Evolutionary conservation across 2,329 filamentous ascomycete genomes (phyloP), one percentile per base, ranked within the genome.

Genomic region (Colletotrichum siamense): DNA sequence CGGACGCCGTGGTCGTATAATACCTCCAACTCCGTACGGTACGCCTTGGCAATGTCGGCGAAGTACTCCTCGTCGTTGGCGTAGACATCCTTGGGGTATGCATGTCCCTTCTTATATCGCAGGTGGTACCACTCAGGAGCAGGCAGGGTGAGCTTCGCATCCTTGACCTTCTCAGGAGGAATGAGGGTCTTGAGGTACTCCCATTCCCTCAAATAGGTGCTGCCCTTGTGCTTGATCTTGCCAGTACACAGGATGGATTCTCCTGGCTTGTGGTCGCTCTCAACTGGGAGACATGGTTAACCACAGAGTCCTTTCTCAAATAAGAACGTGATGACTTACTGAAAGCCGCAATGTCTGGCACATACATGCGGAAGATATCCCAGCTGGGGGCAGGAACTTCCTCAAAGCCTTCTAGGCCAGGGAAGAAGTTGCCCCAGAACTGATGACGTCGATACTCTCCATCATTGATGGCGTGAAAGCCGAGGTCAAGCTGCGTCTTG

Each of bases 121-220:
- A 88, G 87, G 83, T 95, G 93, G 81, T 93, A 94, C 91, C 91
- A 93, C 79, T 90, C 89, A 3, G 91, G 91, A 3, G 91, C 90
- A 18, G 91, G 89, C 66, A 94, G 82, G 10, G 92, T 93, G 72
- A 93, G 86, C 85, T 94, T 93, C 79, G 93, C 89, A 78, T 93
- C 91, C 78, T 91, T 91, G 80, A 92, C 91, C 71, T 91, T 86
- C 34, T 92, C 90, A 28, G 91, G 86, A 0, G 92, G 89, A 0
- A 94, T 88, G 24, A 81, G 79, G n/a, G 74, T 82, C 80, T 86
- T 86, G 26, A 87, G 80, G 59, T 85, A 87, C 63, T 84, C 84
- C 83, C 85, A 88, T 77, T 88, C 85, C 34, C 81, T 81, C 15
- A 87, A 75, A 73, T 88, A 85, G 2, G 86, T 86, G 77, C 85